Conservation (phyloP, 371 early-diverging fungal species). For the Mortierella sp. region DNA sequence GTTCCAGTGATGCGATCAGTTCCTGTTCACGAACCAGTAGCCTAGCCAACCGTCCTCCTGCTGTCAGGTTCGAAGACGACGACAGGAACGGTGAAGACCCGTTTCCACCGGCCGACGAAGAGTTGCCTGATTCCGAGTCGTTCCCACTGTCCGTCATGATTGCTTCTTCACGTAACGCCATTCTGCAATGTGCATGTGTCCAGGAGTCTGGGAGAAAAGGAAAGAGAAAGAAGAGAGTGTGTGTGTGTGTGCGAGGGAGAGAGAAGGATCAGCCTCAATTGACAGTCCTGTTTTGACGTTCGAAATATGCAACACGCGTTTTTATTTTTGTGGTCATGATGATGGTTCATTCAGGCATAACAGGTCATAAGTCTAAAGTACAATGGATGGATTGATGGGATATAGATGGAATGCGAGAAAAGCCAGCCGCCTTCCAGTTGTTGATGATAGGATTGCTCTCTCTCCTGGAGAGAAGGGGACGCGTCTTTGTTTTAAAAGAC, state of each 20-base stretch:
- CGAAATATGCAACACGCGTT: no score
- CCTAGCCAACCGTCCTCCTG: conserved; percentile 36
- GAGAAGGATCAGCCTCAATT: no score
- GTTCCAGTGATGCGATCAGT: conserved; percentile 41
- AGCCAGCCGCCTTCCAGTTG: no score
- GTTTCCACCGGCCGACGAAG: conserved; percentile 17
- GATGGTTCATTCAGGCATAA: no score
- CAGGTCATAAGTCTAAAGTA: no score
- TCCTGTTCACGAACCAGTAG: conserved; percentile 43
- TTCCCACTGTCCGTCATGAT: conserved; percentile 52
- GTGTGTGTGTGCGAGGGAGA: neutral
- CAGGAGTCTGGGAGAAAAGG: neutral
- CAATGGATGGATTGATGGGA: no score
- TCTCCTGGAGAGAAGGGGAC: no score
- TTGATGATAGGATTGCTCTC: no score
- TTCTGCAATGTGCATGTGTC: neutral
- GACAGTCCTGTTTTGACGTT: no score
- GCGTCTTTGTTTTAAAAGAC: conserved; percentile 32
- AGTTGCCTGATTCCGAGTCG: conserved; percentile 45
- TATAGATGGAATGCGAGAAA: no score
- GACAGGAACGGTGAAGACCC: conserved; percentile 4
- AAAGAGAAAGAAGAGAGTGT: neutral
- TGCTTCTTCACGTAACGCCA: conserved; percentile 47
- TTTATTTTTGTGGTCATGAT: no score
- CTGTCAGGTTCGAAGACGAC: conserved; percentile 14